These are phyloP conservation scores for Ogataea corticis DNA, from an alignment of 805 yeast species.

Conservation along the genomic window DNA sequence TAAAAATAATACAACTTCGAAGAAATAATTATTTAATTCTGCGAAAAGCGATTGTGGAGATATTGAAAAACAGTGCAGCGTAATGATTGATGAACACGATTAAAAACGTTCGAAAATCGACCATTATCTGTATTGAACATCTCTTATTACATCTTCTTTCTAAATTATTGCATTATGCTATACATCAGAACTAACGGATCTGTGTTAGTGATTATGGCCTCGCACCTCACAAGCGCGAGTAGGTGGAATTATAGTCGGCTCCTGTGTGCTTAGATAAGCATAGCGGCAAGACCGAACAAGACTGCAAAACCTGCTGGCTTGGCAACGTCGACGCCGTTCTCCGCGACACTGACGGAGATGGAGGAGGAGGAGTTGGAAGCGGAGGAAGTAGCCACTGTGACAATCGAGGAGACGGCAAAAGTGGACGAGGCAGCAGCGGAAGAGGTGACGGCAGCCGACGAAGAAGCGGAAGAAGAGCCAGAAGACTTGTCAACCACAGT, in stretches of 20 bases:
- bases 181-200: no score
- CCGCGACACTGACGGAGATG: conserved; percentile 6
- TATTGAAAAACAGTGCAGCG: no score
- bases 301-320: conserved; percentile 19
- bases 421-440: neutral
- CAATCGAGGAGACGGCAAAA: conserved; percentile 6
- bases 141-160: no score
- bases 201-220: no score
- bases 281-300: conserved; percentile 16
- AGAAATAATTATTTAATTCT: no score
- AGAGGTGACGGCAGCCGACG: conserved; percentile 1
- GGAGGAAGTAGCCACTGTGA: conserved; percentile 9
- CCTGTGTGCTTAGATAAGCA: conserved; percentile 8
- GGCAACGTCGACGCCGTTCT: conserved; percentile 11
- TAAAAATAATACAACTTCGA: no score
- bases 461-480: conserved; percentile 9
- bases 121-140: no score
- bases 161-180: no score
- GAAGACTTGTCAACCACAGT: conserved; percentile 8
- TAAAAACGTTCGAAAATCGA: no score
- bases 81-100: no score
- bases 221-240: no score
- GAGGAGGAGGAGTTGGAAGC: conserved; percentile 4
- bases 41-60: no score
- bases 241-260: neutral